A percentile compares a stretch with the other conserved stretches of the same genome.
phyloP scores from a whole-genome alignment of 441 rosid species.

The Erysimum cheiri region DNA sequence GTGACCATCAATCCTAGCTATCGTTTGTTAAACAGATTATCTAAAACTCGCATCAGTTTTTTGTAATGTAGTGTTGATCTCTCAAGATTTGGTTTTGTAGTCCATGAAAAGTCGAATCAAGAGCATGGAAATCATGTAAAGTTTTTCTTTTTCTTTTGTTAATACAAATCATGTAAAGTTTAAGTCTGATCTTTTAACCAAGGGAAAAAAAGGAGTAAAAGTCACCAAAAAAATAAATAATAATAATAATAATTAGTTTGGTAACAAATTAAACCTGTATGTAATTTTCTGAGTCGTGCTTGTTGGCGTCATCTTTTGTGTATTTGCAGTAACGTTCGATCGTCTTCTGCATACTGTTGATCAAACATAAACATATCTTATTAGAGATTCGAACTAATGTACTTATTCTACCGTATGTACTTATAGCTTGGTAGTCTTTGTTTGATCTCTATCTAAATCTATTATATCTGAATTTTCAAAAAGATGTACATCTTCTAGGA shows the following conservation, averaged over 20 bases:
- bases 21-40: not conserved
- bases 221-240: not conserved
- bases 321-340: slow-evolving; percentile 54
- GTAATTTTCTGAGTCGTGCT: slow-evolving; percentile 37
- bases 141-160: too few relatives aligned
- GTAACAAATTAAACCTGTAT: slow-evolving; percentile 50
- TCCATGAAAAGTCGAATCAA: slow-evolving; percentile 18
- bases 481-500: slow-evolving; percentile 1
- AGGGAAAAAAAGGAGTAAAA: not conserved
- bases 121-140: slow-evolving; percentile 10
- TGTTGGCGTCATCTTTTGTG: slow-evolving; percentile 39
- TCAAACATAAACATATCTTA: slow-evolving; percentile 30
- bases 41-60: not conserved
- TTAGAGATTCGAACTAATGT: not conserved
- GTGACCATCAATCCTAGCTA: slow-evolving; percentile 7
- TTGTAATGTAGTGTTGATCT: slow-evolving; percentile 1
- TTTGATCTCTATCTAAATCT: slow-evolving; percentile 1
- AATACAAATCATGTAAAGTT: slow-evolving; percentile 10
- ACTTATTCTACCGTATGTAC: not conserved
- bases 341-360: slow-evolving; percentile 56
- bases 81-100: slow-evolving; percentile 23
- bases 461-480: slow-evolving; percentile 1
- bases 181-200: not conserved
- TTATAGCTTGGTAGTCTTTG: not conserved
- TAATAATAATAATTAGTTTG: not conserved